A percentile compares a stretch with the other conserved stretches of the same genome.
These are phyloP conservation scores for Xylaria telfairii DNA, from an alignment of 495 filamentous ascomycete species.

Conservation along the genomic window DNA sequence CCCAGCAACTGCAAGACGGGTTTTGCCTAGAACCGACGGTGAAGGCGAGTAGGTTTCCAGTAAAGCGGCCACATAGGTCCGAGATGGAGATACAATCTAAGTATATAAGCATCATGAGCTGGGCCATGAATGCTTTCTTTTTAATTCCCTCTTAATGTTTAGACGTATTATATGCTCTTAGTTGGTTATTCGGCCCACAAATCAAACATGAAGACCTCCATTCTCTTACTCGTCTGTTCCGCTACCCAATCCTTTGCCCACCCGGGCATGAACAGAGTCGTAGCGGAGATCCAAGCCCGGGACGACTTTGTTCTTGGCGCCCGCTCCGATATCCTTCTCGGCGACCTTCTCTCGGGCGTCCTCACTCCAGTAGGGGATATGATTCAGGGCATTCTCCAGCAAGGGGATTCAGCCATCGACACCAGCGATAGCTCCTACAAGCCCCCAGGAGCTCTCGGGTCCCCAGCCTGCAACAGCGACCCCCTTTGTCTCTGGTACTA, in stretches of 20 bases:
- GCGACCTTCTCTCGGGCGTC: constrained; percentile 40
- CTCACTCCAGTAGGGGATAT: constrained; percentile 31
- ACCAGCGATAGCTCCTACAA: constrained; percentile 28
- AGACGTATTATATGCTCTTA: neutral
- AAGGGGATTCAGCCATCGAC: constrained; percentile 31
- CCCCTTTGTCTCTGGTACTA: constrained; percentile 52
- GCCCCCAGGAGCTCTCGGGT: constrained; percentile 32
- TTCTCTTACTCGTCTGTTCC: constrained; percentile 20
- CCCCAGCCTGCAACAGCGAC: constrained; percentile 38
- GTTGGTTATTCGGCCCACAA: too few relatives aligned
- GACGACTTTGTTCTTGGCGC: constrained; percentile 25
- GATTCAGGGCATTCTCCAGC: constrained; percentile 39
- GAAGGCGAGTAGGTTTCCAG: neutral
- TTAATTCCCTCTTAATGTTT: too few relatives aligned
- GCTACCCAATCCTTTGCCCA: constrained; percentile 29
- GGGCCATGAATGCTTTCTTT: neutral
- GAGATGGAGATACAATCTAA: neutral
- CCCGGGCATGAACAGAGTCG: constrained; percentile 37
- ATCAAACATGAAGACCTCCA: constrained; percentile 27
- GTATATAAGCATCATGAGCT: neutral
- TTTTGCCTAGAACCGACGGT: neutral
- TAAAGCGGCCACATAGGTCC: neutral
- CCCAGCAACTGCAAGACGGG: neutral
- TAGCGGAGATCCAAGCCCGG: constrained; percentile 34
- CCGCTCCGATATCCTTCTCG: constrained; percentile 40